Evolutionary conservation across 2,329 filamentous ascomycete species (phyloP).

Genomic region (Fusarium sulawesiense): DNA sequence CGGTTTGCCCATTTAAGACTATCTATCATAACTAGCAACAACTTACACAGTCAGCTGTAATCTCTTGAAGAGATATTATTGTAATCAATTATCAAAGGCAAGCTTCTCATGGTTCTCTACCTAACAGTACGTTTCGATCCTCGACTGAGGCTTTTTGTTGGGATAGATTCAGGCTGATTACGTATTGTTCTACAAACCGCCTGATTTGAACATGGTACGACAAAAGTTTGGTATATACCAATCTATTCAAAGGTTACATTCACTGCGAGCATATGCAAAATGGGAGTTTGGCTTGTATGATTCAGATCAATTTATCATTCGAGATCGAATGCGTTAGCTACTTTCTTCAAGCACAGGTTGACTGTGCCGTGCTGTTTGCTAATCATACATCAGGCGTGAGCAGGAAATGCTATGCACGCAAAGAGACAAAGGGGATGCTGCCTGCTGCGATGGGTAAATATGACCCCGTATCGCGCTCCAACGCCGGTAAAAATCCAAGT

Average conservation of each 20-base stretch:
- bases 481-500: constrained; percentile 20
- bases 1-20: not conserved
- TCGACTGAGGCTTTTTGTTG: not conserved
- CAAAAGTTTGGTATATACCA: not conserved
- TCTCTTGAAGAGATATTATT: not conserved
- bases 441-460: constrained; percentile 3
- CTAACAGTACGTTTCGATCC: no score
- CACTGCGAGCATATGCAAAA: not conserved
- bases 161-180: not conserved
- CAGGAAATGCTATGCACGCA: constrained; percentile 16
- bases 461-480: constrained; percentile 7
- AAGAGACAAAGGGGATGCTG: constrained; percentile 11
- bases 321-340: constrained; percentile 13
- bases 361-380: constrained; percentile 21
- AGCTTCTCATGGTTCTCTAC: not conserved
- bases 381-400: constrained; percentile 26
- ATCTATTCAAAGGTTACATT: not conserved
- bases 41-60: no score
- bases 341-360: constrained; percentile 15
- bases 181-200: not conserved
- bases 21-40: no score
- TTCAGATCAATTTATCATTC: constrained; percentile 18
- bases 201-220: not conserved
- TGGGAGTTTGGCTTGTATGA: not conserved
- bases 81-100: not conserved